Evolutionary conservation across 2,329 filamentous ascomycete species (phyloP), one percentile per base, ranked within the genome.

Genomic region (Aspergillus jensenii): DNA sequence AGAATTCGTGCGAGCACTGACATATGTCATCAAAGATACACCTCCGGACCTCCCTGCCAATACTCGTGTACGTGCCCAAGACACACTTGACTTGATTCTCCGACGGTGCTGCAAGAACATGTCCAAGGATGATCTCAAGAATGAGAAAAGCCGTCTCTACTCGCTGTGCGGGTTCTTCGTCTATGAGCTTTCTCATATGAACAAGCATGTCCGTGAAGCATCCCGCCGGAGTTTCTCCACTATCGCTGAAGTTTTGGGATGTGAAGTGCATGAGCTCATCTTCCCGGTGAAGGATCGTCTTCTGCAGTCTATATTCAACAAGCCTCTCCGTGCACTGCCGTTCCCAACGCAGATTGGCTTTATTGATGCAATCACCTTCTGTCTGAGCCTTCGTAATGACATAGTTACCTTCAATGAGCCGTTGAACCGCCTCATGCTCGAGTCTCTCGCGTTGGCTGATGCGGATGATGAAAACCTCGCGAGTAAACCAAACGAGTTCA

Each of bases 1-100:
- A 53, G 92, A 98, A 58, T 93, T 97, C 66, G 88, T 95, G 58
- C 87, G 91, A 52, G 91, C 93, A n/a, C 81, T 99, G 55, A 88
- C 96, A 77, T 97, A 96, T 75, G 93, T 99, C 63, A 91, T 99
- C 78, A 99, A 99, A 77, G 95, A 99, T 71, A 97, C 97, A 84
- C 95, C 96, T 0, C 85, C 90, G 55, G 95, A 99, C 72, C 82
- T 99, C 1, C 93, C 96, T 1, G 92, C 96, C 56, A 93, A 89
- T 69, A 97, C 95, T 2, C 84, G 95, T 37, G 82, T 88, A 35
- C 87, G 91, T 59, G 93, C 95, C 0, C 90, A 96, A 74, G 84
- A 87, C 19, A 96, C 93, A 0, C 81, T 99, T 21, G 88, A 93
- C 66, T 83, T 90, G 43, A 84, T 98, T 31, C 81, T 97, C 35